Evolutionary conservation across 2,329 filamentous ascomycete genomes (phyloP).

Genomic region (Fusarium liriodendri): DNA sequence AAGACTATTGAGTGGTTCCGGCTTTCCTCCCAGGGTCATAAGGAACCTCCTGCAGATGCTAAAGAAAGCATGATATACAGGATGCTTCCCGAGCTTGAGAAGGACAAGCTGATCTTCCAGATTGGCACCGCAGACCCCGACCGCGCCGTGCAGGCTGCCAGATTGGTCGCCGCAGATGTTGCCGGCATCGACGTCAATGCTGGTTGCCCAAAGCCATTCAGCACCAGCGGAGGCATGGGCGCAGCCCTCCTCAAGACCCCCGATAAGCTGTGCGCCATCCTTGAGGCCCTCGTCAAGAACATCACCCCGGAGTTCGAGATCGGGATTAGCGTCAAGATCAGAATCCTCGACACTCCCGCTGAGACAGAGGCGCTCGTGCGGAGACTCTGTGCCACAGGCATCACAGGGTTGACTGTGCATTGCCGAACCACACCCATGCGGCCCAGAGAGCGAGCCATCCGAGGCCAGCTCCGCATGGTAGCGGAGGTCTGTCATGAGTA

Average conservation of each 20-base stretch:
- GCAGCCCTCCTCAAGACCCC: conserved; percentile 89
- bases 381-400: conserved; percentile 85
- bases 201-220: conserved; percentile 98
- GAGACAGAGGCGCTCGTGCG: conserved; percentile 83
- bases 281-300: conserved; percentile 83
- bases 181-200: conserved; percentile 97
- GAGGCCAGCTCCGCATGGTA: conserved; percentile 87
- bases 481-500: conserved; percentile 81
- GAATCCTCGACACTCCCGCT: conserved; percentile 81
- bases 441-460: conserved; percentile 86
- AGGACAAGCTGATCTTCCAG: conserved; percentile 84
- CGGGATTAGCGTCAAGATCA: conserved; percentile 96
- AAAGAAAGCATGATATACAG: conserved; percentile 83
- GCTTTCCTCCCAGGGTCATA: conserved; percentile 75
- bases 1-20: conserved; percentile 88
- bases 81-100: conserved; percentile 82
- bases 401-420: conserved; percentile 92
- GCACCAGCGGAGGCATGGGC: conserved; percentile 93
- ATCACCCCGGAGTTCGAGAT: conserved; percentile 84
- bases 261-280: conserved; percentile 84
- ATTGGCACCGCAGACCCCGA: conserved; percentile 88
- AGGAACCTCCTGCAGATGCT: conserved; percentile 63
- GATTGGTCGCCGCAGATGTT: conserved; percentile 86
- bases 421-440: conserved; percentile 97
- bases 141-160: conserved; percentile 84